A percentile compares a stretch with the other conserved stretches of the same genome.
phyloP scores from a whole-genome alignment of 441 rosid species.

The Syzygium syzygioides region DNA sequence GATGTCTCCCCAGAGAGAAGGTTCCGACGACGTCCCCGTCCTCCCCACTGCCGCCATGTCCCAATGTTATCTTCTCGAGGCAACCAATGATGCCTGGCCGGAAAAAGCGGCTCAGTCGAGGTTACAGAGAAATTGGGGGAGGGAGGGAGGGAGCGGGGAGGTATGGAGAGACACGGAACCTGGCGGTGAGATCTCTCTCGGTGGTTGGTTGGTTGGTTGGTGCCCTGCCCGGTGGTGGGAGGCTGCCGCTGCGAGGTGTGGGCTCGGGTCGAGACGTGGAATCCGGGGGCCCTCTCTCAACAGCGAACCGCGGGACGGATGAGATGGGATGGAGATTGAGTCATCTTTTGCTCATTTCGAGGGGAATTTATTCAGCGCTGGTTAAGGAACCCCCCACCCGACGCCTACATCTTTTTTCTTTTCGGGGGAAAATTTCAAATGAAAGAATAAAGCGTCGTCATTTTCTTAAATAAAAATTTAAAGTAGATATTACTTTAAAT shows the following conservation, averaged over 20 bases:
- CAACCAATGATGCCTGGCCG: background rate
- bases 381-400: no score
- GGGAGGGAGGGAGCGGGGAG: background rate
- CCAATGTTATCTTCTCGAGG: background rate
- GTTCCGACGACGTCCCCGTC: background rate
- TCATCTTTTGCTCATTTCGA: background rate
- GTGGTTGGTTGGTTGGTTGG: background rate
- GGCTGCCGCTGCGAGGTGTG: background rate
- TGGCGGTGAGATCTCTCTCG: background rate
- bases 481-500: no score
- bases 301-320: background rate
- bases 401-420: no score
- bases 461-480: no score
- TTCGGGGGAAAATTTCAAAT: no score
- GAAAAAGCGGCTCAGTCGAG: background rate
- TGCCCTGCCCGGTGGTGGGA: background rate
- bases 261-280: background rate
- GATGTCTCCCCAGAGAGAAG: slow-evolving; percentile 52
- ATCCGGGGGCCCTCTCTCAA: background rate
- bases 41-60: background rate
- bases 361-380: background rate
- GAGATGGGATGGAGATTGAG: no score
- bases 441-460: no score
- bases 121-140: background rate
- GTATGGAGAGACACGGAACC: no score